Evolutionary conservation across 148 eudicot species (phyloP).

Genomic region (Camellia japonica): DNA sequence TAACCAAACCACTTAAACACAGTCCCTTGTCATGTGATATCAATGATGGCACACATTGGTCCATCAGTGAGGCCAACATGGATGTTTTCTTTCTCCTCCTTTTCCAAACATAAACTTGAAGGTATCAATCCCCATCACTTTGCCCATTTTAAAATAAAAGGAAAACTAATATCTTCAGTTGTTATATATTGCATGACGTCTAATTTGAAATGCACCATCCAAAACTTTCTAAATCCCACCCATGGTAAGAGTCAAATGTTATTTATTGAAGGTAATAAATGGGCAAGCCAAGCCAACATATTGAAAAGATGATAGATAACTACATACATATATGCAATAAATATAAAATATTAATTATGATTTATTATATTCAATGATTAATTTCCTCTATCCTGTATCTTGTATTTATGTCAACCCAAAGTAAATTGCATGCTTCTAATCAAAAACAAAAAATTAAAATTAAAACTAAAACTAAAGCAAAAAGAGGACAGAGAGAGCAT

Average conservation of each 20-base stretch:
- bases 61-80: too few species aligned
- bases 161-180: not conserved
- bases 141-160: too few species aligned
- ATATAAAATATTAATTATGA: not conserved
- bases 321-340: not conserved
- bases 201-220: not conserved
- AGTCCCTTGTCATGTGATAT: not conserved
- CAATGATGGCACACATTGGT: not conserved
- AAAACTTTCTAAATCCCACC: not conserved
- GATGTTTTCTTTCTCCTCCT: not conserved
- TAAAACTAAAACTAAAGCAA: not conserved
- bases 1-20: not conserved
- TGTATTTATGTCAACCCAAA: conserved; percentile 3
- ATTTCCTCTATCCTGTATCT: not conserved
- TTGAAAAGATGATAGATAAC: not conserved
- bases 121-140: not conserved
- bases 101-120: not conserved
- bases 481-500: not conserved
- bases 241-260: not conserved
- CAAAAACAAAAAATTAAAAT: not conserved
- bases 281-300: not conserved
- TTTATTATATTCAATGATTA: not conserved
- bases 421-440: not conserved
- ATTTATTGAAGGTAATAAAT: not conserved
- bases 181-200: not conserved